phyloP scores from a whole-genome alignment of 805 yeast species.

The Brettanomyces nanus region DNA sequence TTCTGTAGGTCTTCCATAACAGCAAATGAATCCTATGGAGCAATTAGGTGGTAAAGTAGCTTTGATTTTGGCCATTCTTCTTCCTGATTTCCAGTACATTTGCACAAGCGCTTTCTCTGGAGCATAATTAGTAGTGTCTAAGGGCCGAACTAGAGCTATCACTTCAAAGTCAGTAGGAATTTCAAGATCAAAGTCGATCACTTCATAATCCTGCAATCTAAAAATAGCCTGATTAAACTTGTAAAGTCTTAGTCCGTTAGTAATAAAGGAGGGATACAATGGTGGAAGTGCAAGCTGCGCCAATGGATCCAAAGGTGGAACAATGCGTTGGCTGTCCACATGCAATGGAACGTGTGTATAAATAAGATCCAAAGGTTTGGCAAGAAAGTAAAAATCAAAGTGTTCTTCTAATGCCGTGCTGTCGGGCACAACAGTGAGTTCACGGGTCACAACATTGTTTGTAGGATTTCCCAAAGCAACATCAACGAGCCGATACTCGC shows the following conservation, averaged over 20 bases:
- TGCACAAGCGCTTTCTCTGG: conserved; percentile 59
- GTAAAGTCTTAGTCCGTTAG: conserved; percentile 46
- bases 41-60: conserved; percentile 69
- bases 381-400: conserved; percentile 55
- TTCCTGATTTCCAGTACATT: conserved; percentile 57
- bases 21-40: conserved; percentile 61
- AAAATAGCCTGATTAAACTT: conserved; percentile 74
- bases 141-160: conserved; percentile 44
- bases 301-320: conserved; percentile 74
- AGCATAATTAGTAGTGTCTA: conserved; percentile 29
- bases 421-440: conserved; percentile 29
- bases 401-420: conserved; percentile 13
- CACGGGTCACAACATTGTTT: conserved; percentile 32
- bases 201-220: conserved; percentile 63
- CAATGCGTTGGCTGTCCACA: conserved; percentile 73
- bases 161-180: conserved; percentile 67
- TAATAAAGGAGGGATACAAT: conserved; percentile 73
- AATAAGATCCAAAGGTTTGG: conserved; percentile 66
- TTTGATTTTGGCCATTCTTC: conserved; percentile 68
- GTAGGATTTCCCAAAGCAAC: conserved; percentile 54
- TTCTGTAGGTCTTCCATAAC: conserved; percentile 39
- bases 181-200: conserved; percentile 68
- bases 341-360: conserved; percentile 83
- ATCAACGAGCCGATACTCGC: conserved; percentile 77
- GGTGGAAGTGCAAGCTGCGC: conserved; percentile 78